Evolutionary conservation across 1,139 yeast species (phyloP).

Genomic region (Candida dubliniensis): DNA sequence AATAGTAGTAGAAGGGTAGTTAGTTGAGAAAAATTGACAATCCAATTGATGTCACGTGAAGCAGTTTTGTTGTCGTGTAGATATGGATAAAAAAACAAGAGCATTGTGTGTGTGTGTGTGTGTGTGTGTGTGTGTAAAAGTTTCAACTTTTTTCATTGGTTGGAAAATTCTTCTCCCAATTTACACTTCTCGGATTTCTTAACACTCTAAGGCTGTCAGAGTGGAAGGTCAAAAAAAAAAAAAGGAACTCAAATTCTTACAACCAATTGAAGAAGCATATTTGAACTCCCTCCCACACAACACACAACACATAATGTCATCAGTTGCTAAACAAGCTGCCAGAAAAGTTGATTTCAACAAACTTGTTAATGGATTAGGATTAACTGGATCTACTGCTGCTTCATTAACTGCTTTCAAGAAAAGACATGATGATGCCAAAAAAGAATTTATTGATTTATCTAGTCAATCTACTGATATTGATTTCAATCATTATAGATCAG

Average conservation of each 20-base stretch:
- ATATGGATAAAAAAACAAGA: no score
- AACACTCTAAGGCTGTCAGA: neutral
- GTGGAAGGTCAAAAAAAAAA: neutral
- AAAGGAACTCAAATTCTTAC: neutral
- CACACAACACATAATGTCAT: constrained; percentile 29
- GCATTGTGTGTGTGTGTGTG: no score
- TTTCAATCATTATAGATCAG: constrained; percentile 74
- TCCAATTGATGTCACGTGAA: no score
- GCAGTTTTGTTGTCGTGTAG: no score
- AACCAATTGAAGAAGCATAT: no score
- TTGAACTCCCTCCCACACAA: no score
- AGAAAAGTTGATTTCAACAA: constrained; percentile 94
- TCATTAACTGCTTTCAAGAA: constrained; percentile 91
- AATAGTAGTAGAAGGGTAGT: no score
- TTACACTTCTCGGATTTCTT: no score
- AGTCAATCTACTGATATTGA: constrained; percentile 77
- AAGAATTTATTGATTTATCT: constrained; percentile 67
- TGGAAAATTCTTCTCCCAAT: no score
- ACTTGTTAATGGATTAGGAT: constrained; percentile 83
- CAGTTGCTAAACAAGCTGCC: constrained; percentile 67
- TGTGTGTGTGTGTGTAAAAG: no score
- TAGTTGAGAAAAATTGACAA: no score
- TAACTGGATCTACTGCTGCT: constrained; percentile 89
- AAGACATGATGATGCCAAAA: constrained; percentile 97
- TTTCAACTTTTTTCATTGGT: no score